Evolutionary conservation across 768 basidiomycete genomes (phyloP), one percentile per base, ranked within the genome.

Genomic region (Podaxis sp.): DNA sequence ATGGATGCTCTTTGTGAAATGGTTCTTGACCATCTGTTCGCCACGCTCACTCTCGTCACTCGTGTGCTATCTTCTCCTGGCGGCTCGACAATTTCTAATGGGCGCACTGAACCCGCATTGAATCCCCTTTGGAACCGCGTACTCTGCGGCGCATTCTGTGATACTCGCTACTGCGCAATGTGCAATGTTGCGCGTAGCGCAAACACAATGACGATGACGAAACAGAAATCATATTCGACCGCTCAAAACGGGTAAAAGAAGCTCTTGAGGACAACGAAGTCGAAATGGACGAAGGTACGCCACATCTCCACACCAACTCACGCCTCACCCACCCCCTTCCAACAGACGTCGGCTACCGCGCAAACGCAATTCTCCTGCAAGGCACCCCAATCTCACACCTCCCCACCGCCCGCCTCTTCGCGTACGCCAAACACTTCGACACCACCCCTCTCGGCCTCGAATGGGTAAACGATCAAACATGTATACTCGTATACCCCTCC

Each of bases 391-490:
- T 95, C 62, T 79, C 87, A 3, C 83, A 87, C 67, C 82, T 95
- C 8, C 85, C 90, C 24, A 95, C 93, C 2, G 79, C 84, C 2
- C 83, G 89, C 42, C 80, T 95, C 58, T 94, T 94, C 70, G 92
- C 88, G 0, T 95, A 94, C 68, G 87, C 87, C 36, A 89, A 86
- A 1, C 88, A 93, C 67, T 92, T 90, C 68, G 88, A 90, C 52
- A 80, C 86, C 0, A 79, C 83, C 19, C 92, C 92, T 0, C 81
- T 92, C 65, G 92, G 83, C 7, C 76, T 95, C 7, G 93, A 95
- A 76, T 95, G 93, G 93, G 82, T 95, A 19, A 87, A 93, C 72
- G 93, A 95, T 75, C 87, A 78, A 24, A 92, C 89, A 26, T 93
- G 91, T 67, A 82, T 95, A 3, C 77, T 94, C 56, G 88, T 95